Evolutionary conservation across 352 stramenopile species (phyloP), one percentile per base, ranked within the genome.

Genomic region (Phytophthora colocasiae): DNA sequence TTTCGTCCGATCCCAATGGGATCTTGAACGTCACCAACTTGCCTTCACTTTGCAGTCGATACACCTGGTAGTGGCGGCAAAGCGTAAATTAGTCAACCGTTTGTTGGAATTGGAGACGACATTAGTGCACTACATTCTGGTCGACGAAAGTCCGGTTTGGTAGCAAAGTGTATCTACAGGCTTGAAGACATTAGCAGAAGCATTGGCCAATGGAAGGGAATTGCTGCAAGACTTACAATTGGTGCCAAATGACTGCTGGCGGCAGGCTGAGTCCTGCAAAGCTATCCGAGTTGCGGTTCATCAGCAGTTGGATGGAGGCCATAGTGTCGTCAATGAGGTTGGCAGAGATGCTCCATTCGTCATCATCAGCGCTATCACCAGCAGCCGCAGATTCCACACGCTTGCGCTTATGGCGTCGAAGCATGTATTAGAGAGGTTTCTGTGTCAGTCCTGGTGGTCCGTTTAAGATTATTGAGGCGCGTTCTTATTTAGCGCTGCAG

Each of bases 81-180:
- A 29, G 47, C 31, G 39, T 24, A 48, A 57, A 32, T 62, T n/a
- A 51, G 32, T 26, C 19, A 58, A 51, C 11, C 52, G 7, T 15
- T 10, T 15, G 11, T 31, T 12, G 6, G 11, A 47, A 19, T 1
- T 17, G 53, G 49, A 39, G 17, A 0, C 41, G 12, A 3, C 17
- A 41, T 38, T 1, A 58, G 8, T 26, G n/a, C 12, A 15, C 7
- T 55, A 91, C 82, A 49, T 81, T 90, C 38, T 90, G 80, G 44
- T 90, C 80, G 15, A 90, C 69, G 26, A 85, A 86, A 19, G 83
- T 88, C 12, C 80, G 75, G 58, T 88, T 92, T 19, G 75, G 66
- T 38, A 89, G 62, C 47, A 90, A 60, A 0, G 68, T 73, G 57
- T 92, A 90, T 17, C 82, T 91, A n/a, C 39, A 38, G 39, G 47